Conservation (phyloP, 495 filamentous ascomycete species). For the Xylaria sp. region DNA sequence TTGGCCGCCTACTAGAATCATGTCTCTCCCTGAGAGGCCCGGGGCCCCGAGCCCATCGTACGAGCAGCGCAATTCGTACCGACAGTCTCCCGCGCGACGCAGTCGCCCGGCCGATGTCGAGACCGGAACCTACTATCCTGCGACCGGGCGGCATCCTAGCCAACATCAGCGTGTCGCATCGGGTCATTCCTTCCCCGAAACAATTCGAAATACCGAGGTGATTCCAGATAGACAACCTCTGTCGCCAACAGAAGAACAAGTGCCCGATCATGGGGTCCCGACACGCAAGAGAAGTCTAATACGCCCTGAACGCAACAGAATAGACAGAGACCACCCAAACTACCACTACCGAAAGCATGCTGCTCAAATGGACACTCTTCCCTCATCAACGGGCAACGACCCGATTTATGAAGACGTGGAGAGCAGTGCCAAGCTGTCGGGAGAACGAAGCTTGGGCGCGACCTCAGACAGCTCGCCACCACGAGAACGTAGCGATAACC, state of each 20-base stretch:
- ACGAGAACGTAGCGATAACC: slow-evolving; percentile 41
- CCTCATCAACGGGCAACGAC: slow-evolving; percentile 91
- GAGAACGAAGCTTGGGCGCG: slow-evolving; percentile 55
- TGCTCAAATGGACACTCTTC: slow-evolving; percentile 83
- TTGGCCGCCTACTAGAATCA: slow-evolving; percentile 42
- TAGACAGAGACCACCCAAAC: slow-evolving; percentile 85
- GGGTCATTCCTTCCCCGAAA: slow-evolving; percentile 57
- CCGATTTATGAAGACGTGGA: slow-evolving; percentile 76
- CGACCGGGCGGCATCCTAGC: slow-evolving; percentile 39
- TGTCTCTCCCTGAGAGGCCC: slow-evolving; percentile 75
- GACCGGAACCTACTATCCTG: slow-evolving; percentile 57
- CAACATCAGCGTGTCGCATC: slow-evolving; percentile 59
- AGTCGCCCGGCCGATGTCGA: slow-evolving; percentile 71
- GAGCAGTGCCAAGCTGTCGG: slow-evolving; percentile 53
- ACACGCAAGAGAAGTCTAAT: slow-evolving; percentile 83
- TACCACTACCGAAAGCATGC: slow-evolving; percentile 94
- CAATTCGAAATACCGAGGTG: slow-evolving; percentile 55
- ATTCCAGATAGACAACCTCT: slow-evolving; percentile 54
- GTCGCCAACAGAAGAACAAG: slow-evolving; percentile 48
- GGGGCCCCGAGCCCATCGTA: slow-evolving; percentile 64
- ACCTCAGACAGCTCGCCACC: slow-evolving; percentile 49
- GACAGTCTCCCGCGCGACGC: slow-evolving; percentile 71
- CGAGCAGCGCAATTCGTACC: slow-evolving; percentile 65
- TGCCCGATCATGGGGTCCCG: slow-evolving; percentile 38
- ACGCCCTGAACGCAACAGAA: slow-evolving; percentile 82